Conservation (phyloP, 495 filamentous ascomycete genomes). For the Penicillium dipodomyicola region DNA sequence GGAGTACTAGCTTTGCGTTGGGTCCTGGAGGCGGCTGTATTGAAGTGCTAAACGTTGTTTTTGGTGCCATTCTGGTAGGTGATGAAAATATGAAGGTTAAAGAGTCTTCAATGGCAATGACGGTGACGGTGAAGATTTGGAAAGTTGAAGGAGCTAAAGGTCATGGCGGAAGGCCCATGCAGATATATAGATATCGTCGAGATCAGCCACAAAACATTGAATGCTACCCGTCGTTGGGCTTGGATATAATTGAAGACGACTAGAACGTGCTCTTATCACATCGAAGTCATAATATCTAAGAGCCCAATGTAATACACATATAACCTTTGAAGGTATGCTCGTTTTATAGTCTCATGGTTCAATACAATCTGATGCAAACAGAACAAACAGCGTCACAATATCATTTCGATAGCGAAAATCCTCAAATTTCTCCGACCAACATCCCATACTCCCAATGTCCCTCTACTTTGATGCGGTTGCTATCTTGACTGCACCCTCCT, state of each 20-base stretch:
- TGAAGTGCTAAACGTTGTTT: slow-evolving; percentile 16
- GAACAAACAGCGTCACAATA: slow-evolving; percentile 10
- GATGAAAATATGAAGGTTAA: background rate
- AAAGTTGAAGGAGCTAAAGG: background rate
- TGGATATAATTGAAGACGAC: background rate
- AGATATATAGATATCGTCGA: background rate
- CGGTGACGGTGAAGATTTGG: background rate
- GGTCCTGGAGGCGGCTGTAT: slow-evolving; percentile 29
- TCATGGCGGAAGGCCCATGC: background rate
- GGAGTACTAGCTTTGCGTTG: slow-evolving; percentile 20
- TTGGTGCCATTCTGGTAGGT: slow-evolving; percentile 4
- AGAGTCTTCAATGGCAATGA: background rate
- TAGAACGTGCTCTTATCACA: background rate
- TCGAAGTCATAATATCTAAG: background rate
- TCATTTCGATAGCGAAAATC: slow-evolving; percentile 12
- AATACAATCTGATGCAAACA: slow-evolving; percentile 25
- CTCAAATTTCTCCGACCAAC: slow-evolving; percentile 3
- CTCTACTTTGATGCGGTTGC: slow-evolving; percentile 89
- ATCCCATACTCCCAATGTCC: slow-evolving; percentile 59
- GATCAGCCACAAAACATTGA: background rate
- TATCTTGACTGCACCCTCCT: slow-evolving; percentile 62
- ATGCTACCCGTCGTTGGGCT: background rate
- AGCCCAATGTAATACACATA: background rate
- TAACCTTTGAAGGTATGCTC: background rate
- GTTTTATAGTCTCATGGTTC: background rate